Conservation (phyloP, 2,329 filamentous ascomycete species). For the Penicillium griseofulvum region DNA sequence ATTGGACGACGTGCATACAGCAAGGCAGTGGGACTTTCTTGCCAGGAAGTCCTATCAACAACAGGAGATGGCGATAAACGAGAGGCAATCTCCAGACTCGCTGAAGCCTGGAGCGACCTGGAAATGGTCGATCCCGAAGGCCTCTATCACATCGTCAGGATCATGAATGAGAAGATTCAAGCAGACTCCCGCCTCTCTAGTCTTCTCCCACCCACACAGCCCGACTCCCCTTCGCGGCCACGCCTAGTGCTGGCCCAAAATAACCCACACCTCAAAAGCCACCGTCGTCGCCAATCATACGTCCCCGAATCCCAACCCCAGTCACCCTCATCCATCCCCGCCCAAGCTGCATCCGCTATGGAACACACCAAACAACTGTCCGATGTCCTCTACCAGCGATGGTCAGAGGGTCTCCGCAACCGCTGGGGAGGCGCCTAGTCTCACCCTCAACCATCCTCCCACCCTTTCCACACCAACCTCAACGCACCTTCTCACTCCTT, state of each 20-base stretch:
- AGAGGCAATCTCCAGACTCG: constrained; percentile 77
- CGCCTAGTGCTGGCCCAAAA: constrained; percentile 76
- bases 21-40: constrained; percentile 75
- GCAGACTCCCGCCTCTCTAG: constrained; percentile 40
- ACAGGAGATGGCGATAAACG: constrained; percentile 69
- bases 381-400: constrained; percentile 85
- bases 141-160: constrained; percentile 77
- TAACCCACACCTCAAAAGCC: constrained; percentile 81
- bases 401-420: constrained; percentile 77
- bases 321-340: constrained; percentile 47
- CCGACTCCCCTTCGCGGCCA: constrained; percentile 47
- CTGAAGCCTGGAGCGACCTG: constrained; percentile 79
- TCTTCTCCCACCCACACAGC: constrained; percentile 37
- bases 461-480: background rate
- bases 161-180: constrained; percentile 70
- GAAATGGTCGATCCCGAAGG: constrained; percentile 89
- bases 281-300: constrained; percentile 62
- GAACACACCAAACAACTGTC: constrained; percentile 87
- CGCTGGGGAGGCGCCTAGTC: constrained; percentile 56
- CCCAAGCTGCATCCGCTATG: constrained; percentile 68
- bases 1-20: constrained; percentile 78
- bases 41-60: constrained; percentile 84
- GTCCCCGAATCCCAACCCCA: constrained; percentile 36
- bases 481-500: background rate
- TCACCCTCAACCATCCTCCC: background rate